Conservation (phyloP, 2,329 filamentous ascomycete species). For the Trichoderma citrinoviride region DNA sequence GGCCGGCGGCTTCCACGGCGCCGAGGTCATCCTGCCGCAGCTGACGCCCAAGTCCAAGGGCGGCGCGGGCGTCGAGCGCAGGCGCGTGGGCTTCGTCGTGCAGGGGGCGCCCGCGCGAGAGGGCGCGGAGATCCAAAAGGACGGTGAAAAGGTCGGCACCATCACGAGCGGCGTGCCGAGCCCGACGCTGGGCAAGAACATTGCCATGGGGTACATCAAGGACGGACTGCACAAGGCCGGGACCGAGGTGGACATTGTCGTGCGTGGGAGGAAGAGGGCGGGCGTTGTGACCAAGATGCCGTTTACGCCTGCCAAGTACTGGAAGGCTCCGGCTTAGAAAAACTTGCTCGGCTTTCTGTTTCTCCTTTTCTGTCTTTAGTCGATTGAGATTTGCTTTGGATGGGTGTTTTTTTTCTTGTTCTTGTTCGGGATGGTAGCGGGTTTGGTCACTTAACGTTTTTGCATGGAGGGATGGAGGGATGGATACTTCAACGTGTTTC, state of each 20-base stretch:
- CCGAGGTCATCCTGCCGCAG: slow-evolving; percentile 72
- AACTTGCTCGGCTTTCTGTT: not conserved
- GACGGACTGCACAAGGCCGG: slow-evolving; percentile 80
- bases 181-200: slow-evolving; percentile 82
- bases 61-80: slow-evolving; percentile 64
- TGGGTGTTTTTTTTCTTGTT: not conserved
- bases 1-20: slow-evolving; percentile 77
- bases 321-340: slow-evolving; percentile 29
- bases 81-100: slow-evolving; percentile 77
- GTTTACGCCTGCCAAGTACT: slow-evolving; percentile 79
- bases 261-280: slow-evolving; percentile 72
- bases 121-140: slow-evolving; percentile 72
- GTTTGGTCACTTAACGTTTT: slow-evolving; percentile 19
- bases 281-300: slow-evolving; percentile 85
- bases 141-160: slow-evolving; percentile 67
- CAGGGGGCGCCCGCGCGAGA: slow-evolving; percentile 87
- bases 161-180: slow-evolving; percentile 90
- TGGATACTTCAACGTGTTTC: slow-evolving; percentile 27
- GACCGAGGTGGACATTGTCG: slow-evolving; percentile 74
- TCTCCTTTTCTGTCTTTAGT: not conserved
- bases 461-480: not conserved
- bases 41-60: slow-evolving; percentile 71
- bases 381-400: not conserved
- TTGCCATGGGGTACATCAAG: slow-evolving; percentile 91
- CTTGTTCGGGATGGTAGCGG: not conserved